These are phyloP conservation scores for Nymphaea thermarum DNA, from an alignment of 164 flowering plant genomes.

Conservation along the genomic window DNA sequence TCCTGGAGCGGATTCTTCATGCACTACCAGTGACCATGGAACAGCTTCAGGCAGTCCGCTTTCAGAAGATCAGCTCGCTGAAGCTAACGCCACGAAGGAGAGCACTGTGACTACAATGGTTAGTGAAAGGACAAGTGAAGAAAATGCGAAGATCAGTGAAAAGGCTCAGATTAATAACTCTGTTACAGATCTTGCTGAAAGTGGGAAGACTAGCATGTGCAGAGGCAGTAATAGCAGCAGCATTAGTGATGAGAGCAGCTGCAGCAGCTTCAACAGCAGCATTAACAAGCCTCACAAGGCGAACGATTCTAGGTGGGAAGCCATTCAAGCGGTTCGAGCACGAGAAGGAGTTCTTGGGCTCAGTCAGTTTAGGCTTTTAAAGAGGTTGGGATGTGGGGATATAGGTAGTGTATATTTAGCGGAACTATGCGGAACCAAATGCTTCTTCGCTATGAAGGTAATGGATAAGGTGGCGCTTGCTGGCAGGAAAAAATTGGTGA, in stretches of 20 bases:
- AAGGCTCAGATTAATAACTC: slow-evolving; percentile 34
- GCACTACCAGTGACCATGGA: slow-evolving; percentile 12
- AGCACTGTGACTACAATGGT: slow-evolving; percentile 50
- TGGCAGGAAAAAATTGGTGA: slow-evolving; percentile 62
- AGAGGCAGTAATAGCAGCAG: slow-evolving; percentile 75
- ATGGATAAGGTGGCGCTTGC: slow-evolving; percentile 65
- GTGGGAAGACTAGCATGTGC: slow-evolving; percentile 45
- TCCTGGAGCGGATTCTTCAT: slow-evolving; percentile 1
- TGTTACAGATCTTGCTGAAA: slow-evolving; percentile 32
- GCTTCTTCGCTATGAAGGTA: slow-evolving; percentile 74
- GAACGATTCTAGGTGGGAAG: slow-evolving; percentile 73
- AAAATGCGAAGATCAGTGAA: slow-evolving; percentile 30
- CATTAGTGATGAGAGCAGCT: slow-evolving; percentile 75
- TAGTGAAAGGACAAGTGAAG: slow-evolving; percentile 37
- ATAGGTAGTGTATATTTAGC: slow-evolving; percentile 70
- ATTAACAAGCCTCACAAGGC: slow-evolving; percentile 68
- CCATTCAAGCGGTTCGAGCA: slow-evolving; percentile 49
- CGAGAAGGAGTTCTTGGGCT: slow-evolving; percentile 45
- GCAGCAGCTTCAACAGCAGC: slow-evolving; percentile 46
- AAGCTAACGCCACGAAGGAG: slow-evolving; percentile 33
- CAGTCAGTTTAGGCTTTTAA: slow-evolving; percentile 53
- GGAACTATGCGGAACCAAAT: slow-evolving; percentile 52
- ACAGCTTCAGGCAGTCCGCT: slow-evolving; percentile 45
- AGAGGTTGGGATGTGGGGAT: slow-evolving; percentile 70
- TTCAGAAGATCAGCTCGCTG: slow-evolving; percentile 29